A percentile compares a stretch with the other conserved stretches of the same genome.
Evolutionary conservation across 305 asterid species (phyloP).

Genomic region (Fraxinus sp.): DNA sequence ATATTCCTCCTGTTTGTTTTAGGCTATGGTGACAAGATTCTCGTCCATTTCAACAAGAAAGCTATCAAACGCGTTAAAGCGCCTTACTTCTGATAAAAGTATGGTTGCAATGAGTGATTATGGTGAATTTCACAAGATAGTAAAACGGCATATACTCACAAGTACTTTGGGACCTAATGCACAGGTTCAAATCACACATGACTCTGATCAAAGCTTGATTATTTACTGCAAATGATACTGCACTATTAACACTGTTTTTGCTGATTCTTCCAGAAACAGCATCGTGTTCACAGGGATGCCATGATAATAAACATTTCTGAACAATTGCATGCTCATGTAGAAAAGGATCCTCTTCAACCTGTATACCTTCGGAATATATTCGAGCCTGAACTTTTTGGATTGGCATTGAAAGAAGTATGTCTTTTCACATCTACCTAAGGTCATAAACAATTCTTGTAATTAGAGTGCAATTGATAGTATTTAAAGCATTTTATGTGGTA

Average conservation of each 20-base stretch:
- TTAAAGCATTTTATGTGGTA: background rate
- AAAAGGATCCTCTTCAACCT: constrained; percentile 35
- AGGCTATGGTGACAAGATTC: constrained; percentile 70
- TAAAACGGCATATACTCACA: constrained; percentile 44
- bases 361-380: constrained; percentile 50
- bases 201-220: background rate
- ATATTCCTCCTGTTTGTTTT: background rate
- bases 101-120: constrained; percentile 68
- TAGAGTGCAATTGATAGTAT: background rate
- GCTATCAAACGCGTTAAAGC: constrained; percentile 52
- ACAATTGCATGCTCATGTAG: constrained; percentile 34
- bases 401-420: constrained; percentile 51
- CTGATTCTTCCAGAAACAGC: constrained; percentile 41
- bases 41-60: constrained; percentile 64
- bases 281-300: constrained; percentile 47
- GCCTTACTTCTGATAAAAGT: constrained; percentile 49
- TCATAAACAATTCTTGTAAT: background rate
- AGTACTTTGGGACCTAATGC: constrained; percentile 63
- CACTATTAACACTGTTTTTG: background rate
- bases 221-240: background rate
- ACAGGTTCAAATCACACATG: constrained; percentile 42
- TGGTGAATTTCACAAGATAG: constrained; percentile 49
- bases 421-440: background rate
- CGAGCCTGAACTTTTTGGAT: constrained; percentile 55
- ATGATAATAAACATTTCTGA: constrained; percentile 35